Percentiles rank a stretch among this genome's conserved stretches.
These are phyloP conservation scores for Clitocybe nebularis DNA, from an alignment of 1,284 basidiomycete genomes.

Conservation along the genomic window DNA sequence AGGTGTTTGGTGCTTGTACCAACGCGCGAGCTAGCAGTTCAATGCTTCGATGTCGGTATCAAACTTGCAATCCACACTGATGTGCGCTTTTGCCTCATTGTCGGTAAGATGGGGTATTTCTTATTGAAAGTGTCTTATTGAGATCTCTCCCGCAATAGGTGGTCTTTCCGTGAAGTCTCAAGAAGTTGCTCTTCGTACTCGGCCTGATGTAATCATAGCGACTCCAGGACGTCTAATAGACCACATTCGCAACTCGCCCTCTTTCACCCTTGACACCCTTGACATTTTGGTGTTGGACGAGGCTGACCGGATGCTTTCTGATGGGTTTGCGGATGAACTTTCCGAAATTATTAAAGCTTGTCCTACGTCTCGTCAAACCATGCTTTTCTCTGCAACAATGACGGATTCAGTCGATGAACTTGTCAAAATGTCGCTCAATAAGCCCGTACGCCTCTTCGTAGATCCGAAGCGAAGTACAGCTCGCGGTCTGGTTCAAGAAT, in stretches of 20 bases:
- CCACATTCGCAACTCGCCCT: slow-evolving; percentile 92
- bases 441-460: slow-evolving; percentile 92
- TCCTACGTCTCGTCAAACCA: slow-evolving; percentile 88
- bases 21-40: slow-evolving; percentile 91
- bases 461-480: slow-evolving; percentile 91
- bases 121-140: slow-evolving; percentile 6
- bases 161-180: slow-evolving; percentile 91
- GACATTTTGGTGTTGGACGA: slow-evolving; percentile 96
- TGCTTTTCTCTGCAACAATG: slow-evolving; percentile 99
- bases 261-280: slow-evolving; percentile 89
- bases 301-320: slow-evolving; percentile 96
- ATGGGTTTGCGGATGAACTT: slow-evolving; percentile 96
- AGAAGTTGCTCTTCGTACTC: slow-evolving; percentile 77
- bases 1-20: slow-evolving; percentile 91
- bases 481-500: slow-evolving; percentile 91
- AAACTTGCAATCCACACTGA: slow-evolving; percentile 87
- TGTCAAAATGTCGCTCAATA: slow-evolving; percentile 87
- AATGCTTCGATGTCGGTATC: slow-evolving; percentile 89
- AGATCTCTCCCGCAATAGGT: slow-evolving; percentile 41
- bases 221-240: slow-evolving; percentile 97
- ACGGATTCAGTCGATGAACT: slow-evolving; percentile 94
- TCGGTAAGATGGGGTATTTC: slow-evolving; percentile 52
- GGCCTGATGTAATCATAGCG: slow-evolving; percentile 91
- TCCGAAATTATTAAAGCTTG: slow-evolving; percentile 91
- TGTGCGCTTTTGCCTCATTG: slow-evolving; percentile 83